Conservation (phyloP, 257 asterid genomes). For the Nicotiana benthamiana region DNA sequence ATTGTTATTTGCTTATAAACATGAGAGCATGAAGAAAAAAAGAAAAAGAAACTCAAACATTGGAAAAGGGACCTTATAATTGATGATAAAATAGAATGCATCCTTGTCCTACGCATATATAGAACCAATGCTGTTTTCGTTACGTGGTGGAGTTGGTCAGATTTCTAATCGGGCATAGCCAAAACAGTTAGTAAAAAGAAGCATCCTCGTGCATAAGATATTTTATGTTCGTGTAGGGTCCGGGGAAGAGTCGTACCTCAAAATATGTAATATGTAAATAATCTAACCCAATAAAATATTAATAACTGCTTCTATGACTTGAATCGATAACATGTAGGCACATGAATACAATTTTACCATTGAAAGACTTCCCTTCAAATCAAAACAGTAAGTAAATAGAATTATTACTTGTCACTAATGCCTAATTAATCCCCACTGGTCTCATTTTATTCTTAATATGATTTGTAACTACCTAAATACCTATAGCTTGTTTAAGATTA, state of each 20-base stretch:
- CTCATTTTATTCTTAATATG: too few relatives aligned
- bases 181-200: background rate
- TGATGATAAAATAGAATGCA: background rate
- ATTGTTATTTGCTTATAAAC: too few relatives aligned
- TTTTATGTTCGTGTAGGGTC: too few relatives aligned
- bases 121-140: background rate
- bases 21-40: background rate
- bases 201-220: too few relatives aligned
- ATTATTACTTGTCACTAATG: too few relatives aligned
- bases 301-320: rapidly evolving
- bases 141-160: background rate
- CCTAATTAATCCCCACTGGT: too few relatives aligned
- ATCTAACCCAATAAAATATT: rapidly evolving
- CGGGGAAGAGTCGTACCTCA: rapidly evolving
- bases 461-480: too few relatives aligned
- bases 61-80: background rate
- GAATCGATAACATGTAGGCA: too few relatives aligned
- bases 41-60: background rate
- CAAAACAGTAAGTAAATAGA: too few relatives aligned
- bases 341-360: too few relatives aligned
- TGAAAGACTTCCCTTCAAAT: too few relatives aligned
- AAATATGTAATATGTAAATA: rapidly evolving
- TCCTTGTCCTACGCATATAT: background rate
- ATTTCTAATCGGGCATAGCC: background rate
- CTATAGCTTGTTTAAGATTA: too few relatives aligned